Base-by-base conservation (phyloP, 139 green algal species). In the Picochlorum sp. region DNA sequence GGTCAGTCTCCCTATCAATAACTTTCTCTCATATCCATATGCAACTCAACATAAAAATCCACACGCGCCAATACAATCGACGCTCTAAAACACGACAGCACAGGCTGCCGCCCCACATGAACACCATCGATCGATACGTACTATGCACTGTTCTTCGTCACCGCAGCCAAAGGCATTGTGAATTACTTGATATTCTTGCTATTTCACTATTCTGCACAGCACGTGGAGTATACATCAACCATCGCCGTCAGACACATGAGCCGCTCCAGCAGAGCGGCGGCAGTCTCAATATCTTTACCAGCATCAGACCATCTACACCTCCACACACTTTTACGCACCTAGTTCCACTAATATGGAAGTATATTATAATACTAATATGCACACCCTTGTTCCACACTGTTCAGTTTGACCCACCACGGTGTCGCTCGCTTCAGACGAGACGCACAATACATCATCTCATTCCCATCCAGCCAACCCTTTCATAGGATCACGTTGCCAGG, bases 131-230 rank as follows among this genome's bases (percentile, higher is more conserved):
- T n/a, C n/a, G n/a, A 41, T 26, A 61, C 55, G 32, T 37, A 61
- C 55, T 61, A 61, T 13, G 55, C 55, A 22, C 32, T 50, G 36
- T 61, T 61, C 55, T 61, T 61, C 12, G 32, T 49, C 13, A 61
- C 55, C 12, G 31, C 32, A 53, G 32, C 55, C 13, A 47, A 47
- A 47, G 39, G 39, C 39, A 47, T 47, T 47, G 39, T 47, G 18
- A 16, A 5, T 47, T n/a, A 47, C 18, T 47, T n/a, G 30, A 47
- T 47, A 18, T 18, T 47, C 18, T 18, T 47, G 18, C 18, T 47
- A 18, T n/a, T 47, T n/a, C 47, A 12, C 47, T 55, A 9, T 12
- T 12, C 47, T 55, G 47, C 47, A 55, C 9, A 55, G 9, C 9
- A 18, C 39, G 18, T 44, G 18, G 41, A 41, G 18, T 57, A 33